A percentile compares a stretch with the other conserved stretches of the same genome.
phyloP scores from a whole-genome alignment of 1,284 basidiomycete genomes.

The Moesziomyces sp. region DNA sequence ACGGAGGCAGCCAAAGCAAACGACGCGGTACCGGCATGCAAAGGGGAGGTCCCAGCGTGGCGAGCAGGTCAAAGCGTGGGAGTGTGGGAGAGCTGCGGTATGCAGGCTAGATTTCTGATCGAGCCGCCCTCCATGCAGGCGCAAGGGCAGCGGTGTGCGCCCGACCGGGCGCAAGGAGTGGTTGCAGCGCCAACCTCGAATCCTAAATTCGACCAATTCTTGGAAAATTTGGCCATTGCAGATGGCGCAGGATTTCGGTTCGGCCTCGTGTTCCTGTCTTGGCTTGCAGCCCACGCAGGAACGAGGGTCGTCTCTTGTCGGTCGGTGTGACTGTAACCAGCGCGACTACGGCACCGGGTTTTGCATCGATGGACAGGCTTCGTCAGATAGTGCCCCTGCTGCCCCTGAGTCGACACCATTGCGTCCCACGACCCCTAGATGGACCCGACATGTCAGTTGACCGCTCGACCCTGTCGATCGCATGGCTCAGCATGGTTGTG shows the following conservation, averaged over 20 bases:
- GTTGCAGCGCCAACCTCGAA: conserved; percentile 1
- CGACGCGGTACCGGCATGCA: no score
- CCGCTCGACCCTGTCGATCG: conserved; percentile 13
- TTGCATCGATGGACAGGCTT: no score
- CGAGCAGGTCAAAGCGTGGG: neutral
- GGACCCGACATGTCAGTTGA: conserved; percentile 8
- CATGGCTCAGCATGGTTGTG: conserved; percentile 1
- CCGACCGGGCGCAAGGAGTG: conserved; percentile 7
- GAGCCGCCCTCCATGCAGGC: conserved; percentile 11
- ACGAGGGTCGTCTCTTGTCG: conserved; percentile 1
- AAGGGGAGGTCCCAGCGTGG: no score
- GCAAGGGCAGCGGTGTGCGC: conserved; percentile 6
- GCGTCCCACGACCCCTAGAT: conserved; percentile 4
- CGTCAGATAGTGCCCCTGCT: no score
- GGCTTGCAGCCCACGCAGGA: conserved; percentile 11
- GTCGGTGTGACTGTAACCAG: conserved; percentile 2
- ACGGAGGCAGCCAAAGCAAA: neutral
- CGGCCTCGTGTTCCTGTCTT: conserved; percentile 5
- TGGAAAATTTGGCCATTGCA: neutral
- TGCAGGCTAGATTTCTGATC: conserved; percentile 10
- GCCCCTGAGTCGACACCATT: neutral
- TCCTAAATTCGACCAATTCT: neutral
- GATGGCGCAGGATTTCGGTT: neutral
- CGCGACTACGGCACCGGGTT: neutral
- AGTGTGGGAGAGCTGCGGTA: conserved; percentile 5